Base-by-base conservation (phyloP, 2,329 filamentous ascomycete genomes). In the Fusarium chuoi region DNA sequence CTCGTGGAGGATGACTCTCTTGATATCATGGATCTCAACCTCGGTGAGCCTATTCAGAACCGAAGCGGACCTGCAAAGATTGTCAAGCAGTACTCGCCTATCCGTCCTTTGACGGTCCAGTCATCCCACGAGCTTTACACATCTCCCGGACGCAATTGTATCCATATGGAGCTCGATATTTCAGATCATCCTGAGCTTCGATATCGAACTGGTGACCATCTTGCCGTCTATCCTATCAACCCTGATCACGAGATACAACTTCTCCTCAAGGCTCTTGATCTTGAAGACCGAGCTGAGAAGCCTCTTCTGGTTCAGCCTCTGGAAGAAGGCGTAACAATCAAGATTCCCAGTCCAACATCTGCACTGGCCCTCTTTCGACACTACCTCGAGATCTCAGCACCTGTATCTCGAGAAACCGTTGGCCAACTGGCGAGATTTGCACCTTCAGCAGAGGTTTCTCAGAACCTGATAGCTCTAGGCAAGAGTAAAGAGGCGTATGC, bases 361-460 rank as follows among this genome's bases (percentile, higher is more conserved):
- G 72, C 82, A 9, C 72, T 81, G 4, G 81, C 82, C 0, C 79
- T 85, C 7, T 82, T 87, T 70, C 78, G 81, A 10, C 80, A 86
- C 68, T 84, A 87, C 61, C 82, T 88, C 4, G 86, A 88, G 61
- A 84, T 87, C 33, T 75, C 71, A 28, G 79, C 75, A 7, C 75
- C 76, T 1, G 75, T 81, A 11, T 78, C 68, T 80, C 83, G 86
- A 14, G 78, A 91, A 0, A 84, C 88, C 0, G 68, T 78, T 17
- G 62, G 65, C 0, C 65, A 68, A 7, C 30, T 78, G 5, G 61
- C 65, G 36, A 89, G 88, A 79, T 84, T 92, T 22, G 84, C 86
- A 44, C 87, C 88, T 79, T 85, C 89, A 1, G 85, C 33, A 52
- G 77, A 90, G 0, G 83, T 87, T 33, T 26, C 65, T 7, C 39